A percentile compares a stretch with the other conserved stretches of the same genome.
These are phyloP conservation scores for Fusarium falciforme DNA, from an alignment of 2,329 filamentous ascomycete species.

Conservation along the genomic window DNA sequence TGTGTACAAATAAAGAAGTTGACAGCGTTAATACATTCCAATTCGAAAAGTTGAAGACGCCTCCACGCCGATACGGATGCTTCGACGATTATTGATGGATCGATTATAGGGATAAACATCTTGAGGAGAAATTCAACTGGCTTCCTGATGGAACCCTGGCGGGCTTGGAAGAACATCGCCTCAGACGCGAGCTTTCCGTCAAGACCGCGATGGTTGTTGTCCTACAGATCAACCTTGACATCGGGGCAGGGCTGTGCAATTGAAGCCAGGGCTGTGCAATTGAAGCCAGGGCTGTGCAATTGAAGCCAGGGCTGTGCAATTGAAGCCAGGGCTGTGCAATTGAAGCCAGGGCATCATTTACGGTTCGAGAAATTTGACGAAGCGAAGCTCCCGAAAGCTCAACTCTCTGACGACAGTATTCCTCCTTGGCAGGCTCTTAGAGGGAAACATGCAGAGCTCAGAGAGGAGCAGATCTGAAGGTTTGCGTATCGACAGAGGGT, in stretches of 20 bases:
- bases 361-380: slow-evolving; percentile 18
- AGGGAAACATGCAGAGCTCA: slow-evolving; percentile 8
- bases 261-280: slow-evolving; percentile 45
- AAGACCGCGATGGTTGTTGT: slow-evolving; percentile 35
- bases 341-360: slow-evolving; percentile 43
- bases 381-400: background rate
- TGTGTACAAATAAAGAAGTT: slow-evolving; percentile 24
- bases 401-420: background rate
- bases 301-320: slow-evolving; percentile 40
- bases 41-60: slow-evolving; percentile 15
- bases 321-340: slow-evolving; percentile 40
- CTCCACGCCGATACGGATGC: slow-evolving; percentile 2
- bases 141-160: slow-evolving; percentile 5
- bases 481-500: slow-evolving; percentile 5
- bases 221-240: slow-evolving; percentile 39
- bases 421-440: background rate
- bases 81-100: slow-evolving; percentile 18
- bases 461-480: background rate
- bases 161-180: background rate
- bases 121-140: background rate
- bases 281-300: slow-evolving; percentile 36
- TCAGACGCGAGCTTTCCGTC: background rate
- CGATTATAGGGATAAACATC: background rate
- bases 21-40: background rate
- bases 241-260: slow-evolving; percentile 25